phyloP scores from a whole-genome alignment of 2,329 filamentous ascomycete genomes.

The Colletotrichum sublineola region DNA sequence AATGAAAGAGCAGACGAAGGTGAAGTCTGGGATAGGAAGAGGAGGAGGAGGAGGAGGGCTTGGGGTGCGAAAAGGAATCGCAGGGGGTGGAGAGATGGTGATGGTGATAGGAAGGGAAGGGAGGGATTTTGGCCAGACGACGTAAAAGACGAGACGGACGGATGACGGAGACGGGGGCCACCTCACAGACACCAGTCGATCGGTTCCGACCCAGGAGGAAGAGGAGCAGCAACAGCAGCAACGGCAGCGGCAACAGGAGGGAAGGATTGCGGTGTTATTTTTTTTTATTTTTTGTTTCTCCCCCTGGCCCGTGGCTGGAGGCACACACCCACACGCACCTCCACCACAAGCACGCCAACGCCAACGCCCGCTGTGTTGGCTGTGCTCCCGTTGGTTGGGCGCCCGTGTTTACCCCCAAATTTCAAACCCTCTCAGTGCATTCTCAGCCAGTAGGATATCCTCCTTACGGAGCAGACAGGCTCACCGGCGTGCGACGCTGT shows the following conservation, averaged over 20 bases:
- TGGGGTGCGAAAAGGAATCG: constrained; percentile 38
- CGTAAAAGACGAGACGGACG: constrained; percentile 24
- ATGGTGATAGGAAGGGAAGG: constrained; percentile 42
- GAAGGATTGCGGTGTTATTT: constrained; percentile 11
- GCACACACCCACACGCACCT: neutral
- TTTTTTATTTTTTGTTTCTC: constrained; percentile 12
- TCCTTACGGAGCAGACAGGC: constrained; percentile 11
- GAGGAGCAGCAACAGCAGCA: neutral
- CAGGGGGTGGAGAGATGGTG: constrained; percentile 42
- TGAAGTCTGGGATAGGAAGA: constrained; percentile 37
- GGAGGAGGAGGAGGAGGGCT: constrained; percentile 35
- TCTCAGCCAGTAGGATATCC: constrained; percentile 36
- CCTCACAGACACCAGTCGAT: constrained; percentile 24
- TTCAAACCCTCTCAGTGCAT: neutral
- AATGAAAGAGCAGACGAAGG: constrained; percentile 44
- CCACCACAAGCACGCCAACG: neutral
- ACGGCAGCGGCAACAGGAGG: neutral
- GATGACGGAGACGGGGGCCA: constrained; percentile 26
- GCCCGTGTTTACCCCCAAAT: constrained; percentile 22
- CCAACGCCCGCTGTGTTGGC: constrained; percentile 31
- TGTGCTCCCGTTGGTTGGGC: constrained; percentile 28
- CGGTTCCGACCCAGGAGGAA: constrained; percentile 10
- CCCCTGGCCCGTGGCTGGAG: constrained; percentile 16
- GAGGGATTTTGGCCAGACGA: constrained; percentile 40
- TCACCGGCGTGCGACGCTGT: constrained; percentile 32